A percentile compares a stretch with the other conserved stretches of the same genome.
These are phyloP conservation scores for Fusarium sublunatum DNA, from an alignment of 2,329 filamentous ascomycete species.

Conservation along the genomic window DNA sequence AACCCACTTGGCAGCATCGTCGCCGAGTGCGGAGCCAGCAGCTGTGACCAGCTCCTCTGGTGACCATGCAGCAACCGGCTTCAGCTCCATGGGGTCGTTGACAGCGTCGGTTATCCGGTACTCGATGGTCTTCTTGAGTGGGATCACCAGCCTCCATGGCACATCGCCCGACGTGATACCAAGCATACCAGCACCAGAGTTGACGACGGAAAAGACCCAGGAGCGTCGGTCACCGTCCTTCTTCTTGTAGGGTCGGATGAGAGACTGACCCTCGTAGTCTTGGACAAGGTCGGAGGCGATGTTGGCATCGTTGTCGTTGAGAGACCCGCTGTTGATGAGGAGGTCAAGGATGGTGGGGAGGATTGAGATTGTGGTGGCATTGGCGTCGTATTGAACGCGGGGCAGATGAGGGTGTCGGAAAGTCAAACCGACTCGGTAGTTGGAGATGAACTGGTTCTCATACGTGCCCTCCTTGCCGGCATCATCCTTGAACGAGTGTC, in stretches of 20 bases:
- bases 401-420: constrained; percentile 51
- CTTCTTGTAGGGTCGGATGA: constrained; percentile 48
- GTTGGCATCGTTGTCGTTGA: constrained; percentile 41
- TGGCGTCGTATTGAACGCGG: constrained; percentile 46
- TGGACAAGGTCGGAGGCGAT: constrained; percentile 46
- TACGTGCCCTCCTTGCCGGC: constrained; percentile 48
- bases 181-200: constrained; percentile 51
- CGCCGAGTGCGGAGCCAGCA: constrained; percentile 33
- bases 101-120: constrained; percentile 49
- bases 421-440: constrained; percentile 49
- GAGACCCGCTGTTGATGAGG: constrained; percentile 49
- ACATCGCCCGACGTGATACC: constrained; percentile 49
- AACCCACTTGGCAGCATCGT: constrained; percentile 48
- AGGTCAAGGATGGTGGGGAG: constrained; percentile 52
- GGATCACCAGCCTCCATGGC: constrained; percentile 49
- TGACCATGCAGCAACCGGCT: constrained; percentile 45
- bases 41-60: constrained; percentile 37
- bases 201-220: constrained; percentile 53
- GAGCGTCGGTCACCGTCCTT: constrained; percentile 43
- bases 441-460: constrained; percentile 48
- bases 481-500: constrained; percentile 51
- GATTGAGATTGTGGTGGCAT: constrained; percentile 50
- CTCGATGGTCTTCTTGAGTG: constrained; percentile 48
- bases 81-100: constrained; percentile 47
- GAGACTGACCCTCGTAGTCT: constrained; percentile 52